Base-by-base conservation (phyloP, 2,329 filamentous ascomycete species). In the Diatrype stigma region DNA sequence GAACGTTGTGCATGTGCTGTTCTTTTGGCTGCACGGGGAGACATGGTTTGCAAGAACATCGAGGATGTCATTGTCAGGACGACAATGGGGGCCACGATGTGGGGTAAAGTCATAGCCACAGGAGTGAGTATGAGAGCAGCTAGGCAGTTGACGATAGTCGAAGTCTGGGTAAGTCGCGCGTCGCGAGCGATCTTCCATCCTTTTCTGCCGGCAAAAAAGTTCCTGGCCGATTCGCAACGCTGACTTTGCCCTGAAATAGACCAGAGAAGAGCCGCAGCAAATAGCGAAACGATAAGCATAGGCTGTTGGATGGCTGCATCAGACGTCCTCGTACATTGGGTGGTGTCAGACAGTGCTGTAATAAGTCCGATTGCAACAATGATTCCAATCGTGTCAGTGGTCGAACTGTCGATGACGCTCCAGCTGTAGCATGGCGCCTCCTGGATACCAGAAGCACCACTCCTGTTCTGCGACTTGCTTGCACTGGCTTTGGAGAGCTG, bases 1-100 rank as follows among this genome's bases (percentile, higher is more conserved):
- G 56, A 57, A 49, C 28, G 46, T 21, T 47, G 53, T 28, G 50
- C 48, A 49, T 46, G 42, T n/a, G 44, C 19, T 37, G 46, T 44
- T 37, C 48, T 40, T 40, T 47, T 51, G 46, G 40, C 47, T 38
- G 40, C 40, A 46, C 48, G 23, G n/a, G 49, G 16, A 28, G 22
- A 42, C 10, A 22, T 14, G 12, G 48, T 45, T 51, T 51, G 49
- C n/a, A 35, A 37, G 16, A 50, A 42, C 37, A 42, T 37, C 8
- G 37, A 28, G 23, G 40, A 42, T 30, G 28, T 26, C 14, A 34
- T 37, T 34, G 45, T 38, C 45, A 52, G 17, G 7, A 51, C 11
- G 11, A 37, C 12, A 16, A 26, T 28, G 21, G 40, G 3, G 40
- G n/a, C 22, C n/a, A n/a, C n/a, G 22, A 44, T n/a, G 11, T n/a